Evolutionary conservation across 1,284 basidiomycete genomes (phyloP).

Genomic region (Heterobasidion irregulare): DNA sequence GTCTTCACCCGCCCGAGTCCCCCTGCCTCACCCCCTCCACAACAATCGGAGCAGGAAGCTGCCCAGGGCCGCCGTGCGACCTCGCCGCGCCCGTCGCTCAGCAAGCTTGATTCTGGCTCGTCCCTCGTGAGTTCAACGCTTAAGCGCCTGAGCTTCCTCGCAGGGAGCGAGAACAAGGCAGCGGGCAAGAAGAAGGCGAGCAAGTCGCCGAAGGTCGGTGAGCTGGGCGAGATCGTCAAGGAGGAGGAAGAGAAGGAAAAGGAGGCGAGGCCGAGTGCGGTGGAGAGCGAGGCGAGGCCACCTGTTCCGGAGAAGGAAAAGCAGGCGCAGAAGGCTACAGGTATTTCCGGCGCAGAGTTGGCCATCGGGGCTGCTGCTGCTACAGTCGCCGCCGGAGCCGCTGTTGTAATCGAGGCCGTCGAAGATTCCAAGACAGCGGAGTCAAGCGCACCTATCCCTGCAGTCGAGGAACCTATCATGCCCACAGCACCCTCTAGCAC

Average conservation of each 20-base stretch:
- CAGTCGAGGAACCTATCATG: neutral
- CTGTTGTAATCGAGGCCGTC: conserved; percentile 11
- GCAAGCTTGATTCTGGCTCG: conserved; percentile 30
- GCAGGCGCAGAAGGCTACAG: neutral
- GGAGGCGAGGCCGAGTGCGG: conserved; percentile 10
- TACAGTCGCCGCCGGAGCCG: conserved; percentile 4
- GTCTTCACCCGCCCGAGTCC: conserved; percentile 32
- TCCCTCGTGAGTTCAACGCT: conserved; percentile 32
- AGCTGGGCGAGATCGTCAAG: conserved; percentile 55
- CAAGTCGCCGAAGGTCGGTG: conserved; percentile 38
- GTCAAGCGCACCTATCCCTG: conserved; percentile 6
- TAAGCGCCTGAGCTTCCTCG: conserved; percentile 55
- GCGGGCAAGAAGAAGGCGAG: conserved; percentile 23
- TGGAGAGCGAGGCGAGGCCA: neutral
- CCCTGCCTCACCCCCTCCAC: conserved; percentile 20
- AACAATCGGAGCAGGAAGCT: conserved; percentile 6
- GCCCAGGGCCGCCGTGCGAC: conserved; percentile 16
- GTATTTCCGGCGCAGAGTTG: neutral
- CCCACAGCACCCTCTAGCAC: neutral
- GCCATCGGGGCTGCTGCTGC: conserved; percentile 10
- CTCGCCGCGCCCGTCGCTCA: conserved; percentile 44
- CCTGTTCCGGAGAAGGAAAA: neutral
- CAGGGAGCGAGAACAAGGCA: conserved; percentile 5
- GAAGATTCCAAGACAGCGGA: conserved; percentile 9
- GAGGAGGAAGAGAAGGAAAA: conserved; percentile 28